Evolutionary conservation across 2,329 filamentous ascomycete genomes (phyloP).

Genomic region (Metarhizium brunneum): DNA sequence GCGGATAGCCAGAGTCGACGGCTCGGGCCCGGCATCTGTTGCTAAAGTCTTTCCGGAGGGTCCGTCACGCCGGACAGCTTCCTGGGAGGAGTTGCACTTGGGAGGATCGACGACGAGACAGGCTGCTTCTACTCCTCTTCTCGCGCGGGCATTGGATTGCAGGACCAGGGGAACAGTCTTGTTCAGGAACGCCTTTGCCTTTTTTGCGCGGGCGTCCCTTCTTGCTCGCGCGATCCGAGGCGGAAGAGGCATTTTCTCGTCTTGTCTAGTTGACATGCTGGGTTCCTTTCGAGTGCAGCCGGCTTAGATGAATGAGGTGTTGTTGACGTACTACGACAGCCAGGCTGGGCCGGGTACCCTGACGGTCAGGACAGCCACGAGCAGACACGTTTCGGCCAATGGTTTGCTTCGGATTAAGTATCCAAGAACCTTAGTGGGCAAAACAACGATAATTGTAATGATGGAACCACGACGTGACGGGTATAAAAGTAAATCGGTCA

Average conservation of each 20-base stretch:
- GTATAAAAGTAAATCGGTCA: background rate
- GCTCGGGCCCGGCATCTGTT: background rate
- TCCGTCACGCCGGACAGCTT: background rate
- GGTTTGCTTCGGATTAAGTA: background rate
- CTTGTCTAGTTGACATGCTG: background rate
- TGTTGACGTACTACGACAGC: no score
- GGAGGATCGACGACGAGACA: constrained; percentile 33
- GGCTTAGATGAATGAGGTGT: no score
- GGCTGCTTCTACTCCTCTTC: constrained; percentile 41
- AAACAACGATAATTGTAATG: background rate
- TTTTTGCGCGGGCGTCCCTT: constrained; percentile 38
- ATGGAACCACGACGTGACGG: background rate
- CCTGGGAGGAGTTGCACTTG: background rate
- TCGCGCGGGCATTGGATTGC: constrained; percentile 41
- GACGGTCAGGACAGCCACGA: background rate
- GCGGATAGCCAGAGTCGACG: constrained; percentile 16
- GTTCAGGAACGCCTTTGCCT: constrained; percentile 48
- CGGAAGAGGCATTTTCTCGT: background rate
- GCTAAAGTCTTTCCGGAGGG: background rate
- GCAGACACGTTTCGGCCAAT: background rate
- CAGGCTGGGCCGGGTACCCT: background rate
- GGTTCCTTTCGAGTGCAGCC: background rate
- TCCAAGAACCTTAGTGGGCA: background rate
- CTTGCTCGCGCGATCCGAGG: background rate
- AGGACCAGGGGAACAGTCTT: constrained; percentile 49